Conservation (phyloP, 352 stramenopile species). For the Phytopythium chamaehyphon region DNA sequence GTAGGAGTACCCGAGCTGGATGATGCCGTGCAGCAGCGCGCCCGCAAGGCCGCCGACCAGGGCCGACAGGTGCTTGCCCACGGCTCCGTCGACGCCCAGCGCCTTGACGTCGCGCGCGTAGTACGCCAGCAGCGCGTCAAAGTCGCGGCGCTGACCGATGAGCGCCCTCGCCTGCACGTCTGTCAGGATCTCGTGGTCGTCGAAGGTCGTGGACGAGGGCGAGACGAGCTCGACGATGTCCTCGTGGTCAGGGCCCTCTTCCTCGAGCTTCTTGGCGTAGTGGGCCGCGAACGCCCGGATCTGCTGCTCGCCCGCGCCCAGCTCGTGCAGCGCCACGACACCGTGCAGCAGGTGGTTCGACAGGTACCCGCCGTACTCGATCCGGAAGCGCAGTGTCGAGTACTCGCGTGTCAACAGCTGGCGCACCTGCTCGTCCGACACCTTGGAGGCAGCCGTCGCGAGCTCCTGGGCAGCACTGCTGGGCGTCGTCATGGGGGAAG, state of each 20-base stretch:
- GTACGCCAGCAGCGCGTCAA: slow-evolving; percentile 20
- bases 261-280: slow-evolving; percentile 29
- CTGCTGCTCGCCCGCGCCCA: slow-evolving; percentile 25
- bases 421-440: slow-evolving; percentile 21
- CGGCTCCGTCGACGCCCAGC: slow-evolving; percentile 19
- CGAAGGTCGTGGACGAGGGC: too few relatives aligned
- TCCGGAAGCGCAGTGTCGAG: slow-evolving; percentile 28
- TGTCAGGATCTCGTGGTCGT: slow-evolving; percentile 9
- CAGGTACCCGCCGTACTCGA: slow-evolving; percentile 34
- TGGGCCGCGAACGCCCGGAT: slow-evolving; percentile 23
- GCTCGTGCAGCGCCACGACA: slow-evolving; percentile 29
- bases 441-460: slow-evolving; percentile 10
- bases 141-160: slow-evolving; percentile 25
- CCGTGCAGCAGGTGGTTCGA: slow-evolving; percentile 40
- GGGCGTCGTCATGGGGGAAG: too few relatives aligned
- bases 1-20: slow-evolving; percentile 38
- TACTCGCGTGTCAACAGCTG: slow-evolving; percentile 20
- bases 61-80: slow-evolving; percentile 25
- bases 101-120: slow-evolving; percentile 26
- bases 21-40: slow-evolving; percentile 35
- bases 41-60: slow-evolving; percentile 26
- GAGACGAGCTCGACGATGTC: slow-evolving; percentile 17
- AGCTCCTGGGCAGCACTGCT: too few relatives aligned
- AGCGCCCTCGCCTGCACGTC: slow-evolving; percentile 16
- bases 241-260: slow-evolving; percentile 19